Conservation (phyloP, 805 yeast genomes). For the Wickerhamiella australiensis region DNA sequence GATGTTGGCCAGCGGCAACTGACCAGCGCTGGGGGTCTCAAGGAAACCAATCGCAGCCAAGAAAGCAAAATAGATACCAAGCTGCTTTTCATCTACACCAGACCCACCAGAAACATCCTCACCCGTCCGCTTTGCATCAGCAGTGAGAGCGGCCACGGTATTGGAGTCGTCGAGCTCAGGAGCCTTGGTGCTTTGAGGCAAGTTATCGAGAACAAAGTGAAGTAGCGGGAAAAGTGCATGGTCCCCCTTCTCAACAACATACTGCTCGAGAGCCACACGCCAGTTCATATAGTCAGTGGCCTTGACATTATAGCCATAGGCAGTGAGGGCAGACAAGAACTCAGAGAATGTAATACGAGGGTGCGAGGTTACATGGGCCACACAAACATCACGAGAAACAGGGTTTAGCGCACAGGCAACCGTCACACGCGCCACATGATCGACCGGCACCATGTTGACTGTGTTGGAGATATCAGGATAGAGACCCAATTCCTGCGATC, state of each 20-base stretch:
- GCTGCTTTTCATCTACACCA: conserved; percentile 56
- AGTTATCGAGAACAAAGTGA: conserved; percentile 85
- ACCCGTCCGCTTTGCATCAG: conserved; percentile 53
- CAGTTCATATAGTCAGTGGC: conserved; percentile 61
- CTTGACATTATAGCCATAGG: conserved; percentile 61
- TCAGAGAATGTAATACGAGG: conserved; percentile 78
- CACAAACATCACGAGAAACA: conserved; percentile 44
- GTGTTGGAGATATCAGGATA: conserved; percentile 78
- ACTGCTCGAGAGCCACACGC: conserved; percentile 64
- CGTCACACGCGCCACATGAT: conserved; percentile 88
- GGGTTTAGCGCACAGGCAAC: conserved; percentile 76
- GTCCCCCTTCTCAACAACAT: conserved; percentile 63
- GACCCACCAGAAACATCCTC: conserved; percentile 54
- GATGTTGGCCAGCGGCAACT: conserved; percentile 32
- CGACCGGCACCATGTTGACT: conserved; percentile 95
- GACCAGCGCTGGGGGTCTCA: conserved; percentile 45
- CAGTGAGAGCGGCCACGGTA: conserved; percentile 54
- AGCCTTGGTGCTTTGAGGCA: conserved; percentile 84
- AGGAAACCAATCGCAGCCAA: conserved; percentile 70
- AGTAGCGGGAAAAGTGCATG: conserved; percentile 85
- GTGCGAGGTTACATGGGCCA: conserved; percentile 94
- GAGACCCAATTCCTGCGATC: conserved; percentile 75
- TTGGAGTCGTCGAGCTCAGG: conserved; percentile 88
- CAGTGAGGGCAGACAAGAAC: conserved; percentile 50
- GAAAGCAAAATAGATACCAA: conserved; percentile 72